Evolutionary conservation across 2,329 filamentous ascomycete genomes (phyloP), one percentile per base, ranked within the genome.

Genomic region (Penicillium paneum): DNA sequence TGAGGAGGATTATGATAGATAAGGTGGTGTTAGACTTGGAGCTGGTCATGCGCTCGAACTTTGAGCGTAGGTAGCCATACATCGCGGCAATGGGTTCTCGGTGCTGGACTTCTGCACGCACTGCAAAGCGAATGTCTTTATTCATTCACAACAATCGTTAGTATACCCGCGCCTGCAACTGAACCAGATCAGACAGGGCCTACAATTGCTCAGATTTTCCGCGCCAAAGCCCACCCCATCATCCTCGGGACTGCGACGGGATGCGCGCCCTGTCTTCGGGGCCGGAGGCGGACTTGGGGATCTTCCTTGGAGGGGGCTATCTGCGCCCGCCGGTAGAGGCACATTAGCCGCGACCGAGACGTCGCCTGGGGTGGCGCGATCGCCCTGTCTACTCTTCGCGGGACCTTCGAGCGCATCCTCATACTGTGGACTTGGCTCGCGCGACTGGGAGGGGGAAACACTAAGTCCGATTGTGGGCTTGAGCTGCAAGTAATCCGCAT

Each of bases 61-160:
- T 82, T 56, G 75, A 78, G 60, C 83, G 84, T 55, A 91, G 63
- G 56, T 85, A 87, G 49, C 78, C 80, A 62, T 92, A 80, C 41
- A 83, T 81, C 17, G 88, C 82, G 67, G 95, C 90, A 63, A 96
- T 88, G 13, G 90, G 90, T 67, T 93, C 90, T 43, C 89, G 85
- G 68, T 96, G 91, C 67, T 93, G 89, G 29, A 95, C 89, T 77
- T 96, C 91, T 57, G 91, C 89, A 65, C 89, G 86, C 58, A 96
- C 81, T 48, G 90, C 89, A 74, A 97, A 92, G 61, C 91, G 89
- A 66, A 96, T 90, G 74, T 93, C 91, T 94, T 71, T 38, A 60
- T 52, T 45, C 56, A 64, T 57, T 53, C 51, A 44, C 55, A 59
- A 66, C 41, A 55, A 54, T 49, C 64, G 67, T 73, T 66, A 73